Evolutionary conservation across 2,329 filamentous ascomycete genomes (phyloP).

Genomic region (Fusarium ambrosium): DNA sequence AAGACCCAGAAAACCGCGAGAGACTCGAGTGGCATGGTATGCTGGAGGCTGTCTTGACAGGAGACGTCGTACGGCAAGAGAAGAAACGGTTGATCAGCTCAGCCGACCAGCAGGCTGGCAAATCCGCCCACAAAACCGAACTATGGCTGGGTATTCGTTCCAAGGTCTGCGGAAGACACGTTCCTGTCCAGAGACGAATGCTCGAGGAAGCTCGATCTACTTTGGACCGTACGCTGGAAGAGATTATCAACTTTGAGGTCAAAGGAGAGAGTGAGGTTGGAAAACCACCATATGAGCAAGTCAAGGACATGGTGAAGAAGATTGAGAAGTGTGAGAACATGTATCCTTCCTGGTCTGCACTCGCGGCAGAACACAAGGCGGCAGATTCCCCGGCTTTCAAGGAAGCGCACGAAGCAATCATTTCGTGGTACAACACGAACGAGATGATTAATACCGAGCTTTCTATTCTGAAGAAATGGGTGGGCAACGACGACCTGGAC

Average conservation of each 20-base stretch:
- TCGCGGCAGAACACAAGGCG: constrained; percentile 81
- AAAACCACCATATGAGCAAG: constrained; percentile 88
- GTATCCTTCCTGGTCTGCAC: constrained; percentile 83
- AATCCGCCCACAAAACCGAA: constrained; percentile 79
- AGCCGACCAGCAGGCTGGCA: constrained; percentile 68
- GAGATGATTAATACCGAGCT: constrained; percentile 96
- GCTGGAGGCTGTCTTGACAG: constrained; percentile 94
- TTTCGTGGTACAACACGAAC: constrained; percentile 97
- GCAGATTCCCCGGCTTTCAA: constrained; percentile 83
- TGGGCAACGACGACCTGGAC: constrained; percentile 94
- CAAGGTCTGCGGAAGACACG: constrained; percentile 84
- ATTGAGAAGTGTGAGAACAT: constrained; percentile 90
- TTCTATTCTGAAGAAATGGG: constrained; percentile 92
- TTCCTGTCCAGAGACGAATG: constrained; percentile 87
- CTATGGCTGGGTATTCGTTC: constrained; percentile 92
- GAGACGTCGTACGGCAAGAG: constrained; percentile 97
- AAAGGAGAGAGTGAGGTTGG: constrained; percentile 93
- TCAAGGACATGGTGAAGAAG: constrained; percentile 88
- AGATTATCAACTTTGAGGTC: constrained; percentile 93
- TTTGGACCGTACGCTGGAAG: constrained; percentile 82
- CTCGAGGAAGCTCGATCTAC: constrained; percentile 85
- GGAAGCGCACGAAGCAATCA: constrained; percentile 88
- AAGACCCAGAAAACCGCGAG: constrained; percentile 89
- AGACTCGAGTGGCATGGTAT: constrained; percentile 98
- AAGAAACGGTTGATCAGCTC: constrained; percentile 94